Base-by-base conservation (phyloP, 2,329 filamentous ascomycete species). In the Akanthomyces lecanii region DNA sequence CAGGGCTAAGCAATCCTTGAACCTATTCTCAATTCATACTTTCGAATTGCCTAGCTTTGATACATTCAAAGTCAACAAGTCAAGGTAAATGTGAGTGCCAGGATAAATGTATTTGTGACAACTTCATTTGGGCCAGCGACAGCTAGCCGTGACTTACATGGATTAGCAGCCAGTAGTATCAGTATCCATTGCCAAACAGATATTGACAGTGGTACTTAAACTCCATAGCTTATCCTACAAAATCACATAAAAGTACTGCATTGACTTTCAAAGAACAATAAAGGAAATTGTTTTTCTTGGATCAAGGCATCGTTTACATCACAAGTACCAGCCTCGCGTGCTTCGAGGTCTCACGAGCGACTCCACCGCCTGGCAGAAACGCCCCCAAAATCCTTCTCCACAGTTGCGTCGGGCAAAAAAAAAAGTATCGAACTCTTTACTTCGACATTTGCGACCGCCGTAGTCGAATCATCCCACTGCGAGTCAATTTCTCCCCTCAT, bases 281-380 rank as follows among this genome's bases (percentile, higher is more conserved):
- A 12, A 7, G 14, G 11, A 7, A 52, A n/a, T 33, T 33, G 3
- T 36, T 36, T 10, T 36, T 11, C 21, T 10, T 25, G 28, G 7
- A 48, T 38, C n/a, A 18, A 42, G 40, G 36, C 48, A 2, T 18
- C 16, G 5, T 40, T 30, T 16, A 21, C 21, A 42, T 30, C 21
- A 10, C 25, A 21, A 30, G 16, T 30, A 21, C 23, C 14, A 4
- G n/a, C 14, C 36, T 55, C 52, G 33, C 52, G 23, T 55, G 52
- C 21, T 5, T 36, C 52, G 7, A 38, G 11, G 21, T 18, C 11
- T 25, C 16, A 33, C 44, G 28, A 11, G 28, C 23, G 16, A 33
- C 58, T 47, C 59, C 59, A 61, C 59, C 59, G 50, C 59, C 59
- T 48, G 59, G 59, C 59, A 61, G 59, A 61, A 61, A 38, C 11